Percentiles rank a stretch among this genome's conserved stretches.
These are phyloP conservation scores for Penicillium pulvis DNA, from an alignment of 495 filamentous ascomycete species.

Conservation along the genomic window DNA sequence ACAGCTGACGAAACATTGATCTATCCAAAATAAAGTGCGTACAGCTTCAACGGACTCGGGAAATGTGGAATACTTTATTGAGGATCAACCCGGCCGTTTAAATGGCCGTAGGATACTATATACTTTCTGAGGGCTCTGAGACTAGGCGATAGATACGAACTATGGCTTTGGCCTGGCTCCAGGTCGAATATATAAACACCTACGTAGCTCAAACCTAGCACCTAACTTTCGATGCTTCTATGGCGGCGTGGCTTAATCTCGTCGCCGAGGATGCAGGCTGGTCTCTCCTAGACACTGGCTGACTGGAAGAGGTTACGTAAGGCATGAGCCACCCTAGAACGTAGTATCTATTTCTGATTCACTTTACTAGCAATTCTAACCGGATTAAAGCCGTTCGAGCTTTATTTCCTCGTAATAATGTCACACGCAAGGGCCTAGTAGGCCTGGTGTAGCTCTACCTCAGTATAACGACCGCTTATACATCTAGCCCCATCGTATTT, in stretches of 20 bases:
- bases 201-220: too few species aligned
- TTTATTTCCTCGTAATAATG: slow-evolving; percentile 3
- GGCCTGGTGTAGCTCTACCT: not conserved
- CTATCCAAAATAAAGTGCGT: too few species aligned
- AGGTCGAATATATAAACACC: too few species aligned
- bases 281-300: slow-evolving; percentile 3
- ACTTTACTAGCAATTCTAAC: not conserved
- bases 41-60: too few species aligned
- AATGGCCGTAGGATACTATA: too few species aligned
- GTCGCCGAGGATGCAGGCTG: not conserved
- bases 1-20: too few species aligned
- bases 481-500: too few species aligned
- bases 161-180: too few species aligned
- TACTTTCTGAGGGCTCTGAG: too few species aligned
- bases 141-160: too few species aligned
- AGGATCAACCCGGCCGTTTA: too few species aligned
- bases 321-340: not conserved
- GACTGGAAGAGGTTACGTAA: not conserved
- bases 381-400: slow-evolving; percentile 1
- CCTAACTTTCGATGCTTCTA: not conserved
- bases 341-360: slow-evolving; percentile 3
- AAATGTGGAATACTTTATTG: too few species aligned
- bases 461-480: slow-evolving; percentile 3
- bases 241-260: slow-evolving; percentile 9
- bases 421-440: slow-evolving; percentile 1